phyloP scores from a whole-genome alignment of 2,329 filamentous ascomycete genomes.

The Fusarium albosuccineum region DNA sequence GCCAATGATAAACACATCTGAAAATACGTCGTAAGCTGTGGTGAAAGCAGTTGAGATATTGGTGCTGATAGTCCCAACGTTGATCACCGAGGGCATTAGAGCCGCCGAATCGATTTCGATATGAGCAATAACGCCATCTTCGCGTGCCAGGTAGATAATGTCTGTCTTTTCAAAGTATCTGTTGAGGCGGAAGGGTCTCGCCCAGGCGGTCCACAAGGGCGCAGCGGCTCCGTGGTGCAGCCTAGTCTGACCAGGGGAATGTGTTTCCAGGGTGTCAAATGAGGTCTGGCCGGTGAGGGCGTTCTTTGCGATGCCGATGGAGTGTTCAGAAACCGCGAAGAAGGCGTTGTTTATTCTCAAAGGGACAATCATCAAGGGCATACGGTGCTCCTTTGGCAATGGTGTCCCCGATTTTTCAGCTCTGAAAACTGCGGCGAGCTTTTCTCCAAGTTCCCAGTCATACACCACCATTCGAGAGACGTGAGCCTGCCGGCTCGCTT shows the following conservation, averaged over 20 bases:
- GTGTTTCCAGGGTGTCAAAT: conserved; percentile 61
- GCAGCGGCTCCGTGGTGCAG: conserved; percentile 60
- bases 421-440: conserved; percentile 59
- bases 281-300: conserved; percentile 64
- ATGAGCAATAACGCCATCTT: conserved; percentile 85
- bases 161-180: conserved; percentile 75
- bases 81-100: conserved; percentile 66
- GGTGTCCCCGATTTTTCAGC: conserved; percentile 64
- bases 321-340: conserved; percentile 72
- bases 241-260: conserved; percentile 55
- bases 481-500: conserved; percentile 43
- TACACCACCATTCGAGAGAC: conserved; percentile 67
- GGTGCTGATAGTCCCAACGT: conserved; percentile 74
- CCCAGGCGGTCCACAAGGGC: conserved; percentile 87
- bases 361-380: conserved; percentile 80
- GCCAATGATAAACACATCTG: conserved; percentile 83
- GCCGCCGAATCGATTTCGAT: conserved; percentile 74
- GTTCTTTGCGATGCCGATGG: conserved; percentile 69
- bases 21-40: conserved; percentile 74
- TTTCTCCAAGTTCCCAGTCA: conserved; percentile 69
- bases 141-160: conserved; percentile 85
- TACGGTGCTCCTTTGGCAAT: conserved; percentile 64
- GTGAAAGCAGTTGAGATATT: conserved; percentile 88
- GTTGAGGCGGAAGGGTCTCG: conserved; percentile 77
- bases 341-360: conserved; percentile 79